Base-by-base conservation (phyloP, 2,329 filamentous ascomycete genomes). In the Akanthomyces uredinophilus region DNA sequence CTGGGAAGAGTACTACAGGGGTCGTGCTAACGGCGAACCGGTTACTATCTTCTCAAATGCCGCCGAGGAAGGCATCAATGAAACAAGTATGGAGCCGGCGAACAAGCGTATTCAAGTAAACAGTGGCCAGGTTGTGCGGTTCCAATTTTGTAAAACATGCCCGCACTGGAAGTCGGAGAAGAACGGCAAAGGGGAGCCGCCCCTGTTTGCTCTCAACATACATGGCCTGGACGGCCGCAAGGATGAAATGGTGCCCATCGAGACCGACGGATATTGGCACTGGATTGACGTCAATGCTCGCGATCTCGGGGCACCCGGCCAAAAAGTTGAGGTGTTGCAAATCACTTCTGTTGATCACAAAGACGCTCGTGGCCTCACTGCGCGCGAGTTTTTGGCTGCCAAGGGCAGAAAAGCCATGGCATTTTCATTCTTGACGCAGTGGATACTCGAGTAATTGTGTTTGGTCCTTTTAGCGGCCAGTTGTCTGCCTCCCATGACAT, bases 1-100 rank as follows among this genome's bases (percentile, higher is more conserved):
- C 0, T 98, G 92, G 91, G 90, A 93, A 66, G 89, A 96, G 68
- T 98, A 96, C 71, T 85, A 89, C 61, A 73, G 86, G 20, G 89
- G 88, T 4, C 82, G 84, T 47, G 75, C 80, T 1, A 75, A 77
- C 2, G 79, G 79, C 41, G 79, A 82, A 64, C 77, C 77, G 5
- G 75, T 81, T 14, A 72, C 73, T n/a, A 75, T 81, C 63, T 86
- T 75, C 65, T 73, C 73, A 24, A 77, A 76, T 16, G 75, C 73
- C 1, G 69, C 74, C 18, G 73, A 79, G 18, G 82, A 87, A 69
- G 84, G 83, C 22, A 72, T 88, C 32, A 78, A 78, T 1, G 73
- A 79, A 63, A 80, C 80, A 16, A 87, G 84, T 0, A 84, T 96
- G 68, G 77, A 81, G 60, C 93, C 76, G 4, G 69, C 66, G 46